Evolutionary conservation across 1,284 basidiomycete species (phyloP).

Genomic region (Schizophyllum amplum): DNA sequence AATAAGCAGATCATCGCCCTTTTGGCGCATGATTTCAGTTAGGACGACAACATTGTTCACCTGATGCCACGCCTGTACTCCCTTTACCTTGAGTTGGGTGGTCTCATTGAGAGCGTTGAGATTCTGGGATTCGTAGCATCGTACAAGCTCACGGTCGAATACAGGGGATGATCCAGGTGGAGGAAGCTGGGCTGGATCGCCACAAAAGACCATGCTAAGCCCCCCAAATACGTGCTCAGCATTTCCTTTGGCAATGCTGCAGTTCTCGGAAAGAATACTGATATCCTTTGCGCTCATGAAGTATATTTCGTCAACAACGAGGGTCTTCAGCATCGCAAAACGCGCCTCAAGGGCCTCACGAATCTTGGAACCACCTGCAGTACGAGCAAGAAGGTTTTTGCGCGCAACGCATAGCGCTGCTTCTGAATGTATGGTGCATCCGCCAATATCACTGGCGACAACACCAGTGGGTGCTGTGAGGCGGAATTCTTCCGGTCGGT

Average conservation of each 20-base stretch:
- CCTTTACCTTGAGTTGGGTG: constrained; percentile 9
- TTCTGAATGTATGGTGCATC: constrained; percentile 5
- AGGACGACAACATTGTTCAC: constrained; percentile 10
- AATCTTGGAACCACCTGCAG: neutral
- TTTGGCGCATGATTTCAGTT: constrained; percentile 11
- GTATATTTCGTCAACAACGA: constrained; percentile 10
- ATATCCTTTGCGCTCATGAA: constrained; percentile 8
- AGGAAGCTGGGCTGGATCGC: constrained; percentile 11
- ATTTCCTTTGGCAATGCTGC: constrained; percentile 3
- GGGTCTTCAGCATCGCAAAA: constrained; percentile 2
- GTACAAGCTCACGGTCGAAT: constrained; percentile 4
- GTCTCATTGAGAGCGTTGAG: constrained; percentile 8
- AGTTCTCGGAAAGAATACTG: constrained; percentile 6
- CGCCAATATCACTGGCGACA: constrained; percentile 9
- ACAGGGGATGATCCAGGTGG: constrained; percentile 3
- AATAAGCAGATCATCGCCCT: constrained; percentile 10
- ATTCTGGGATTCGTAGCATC: neutral
- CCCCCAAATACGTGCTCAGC: constrained; percentile 10
- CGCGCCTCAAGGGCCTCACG: constrained; percentile 5
- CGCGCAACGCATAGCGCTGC: constrained; percentile 2
- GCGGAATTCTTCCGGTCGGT: neutral
- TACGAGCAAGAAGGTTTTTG: constrained; percentile 6
- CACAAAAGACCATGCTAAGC: constrained; percentile 7
- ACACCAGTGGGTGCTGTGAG: constrained; percentile 12
- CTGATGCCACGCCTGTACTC: constrained; percentile 10